phyloP scores from a whole-genome alignment of 495 filamentous ascomycete species.

The Aspergillus conjunctus region DNA sequence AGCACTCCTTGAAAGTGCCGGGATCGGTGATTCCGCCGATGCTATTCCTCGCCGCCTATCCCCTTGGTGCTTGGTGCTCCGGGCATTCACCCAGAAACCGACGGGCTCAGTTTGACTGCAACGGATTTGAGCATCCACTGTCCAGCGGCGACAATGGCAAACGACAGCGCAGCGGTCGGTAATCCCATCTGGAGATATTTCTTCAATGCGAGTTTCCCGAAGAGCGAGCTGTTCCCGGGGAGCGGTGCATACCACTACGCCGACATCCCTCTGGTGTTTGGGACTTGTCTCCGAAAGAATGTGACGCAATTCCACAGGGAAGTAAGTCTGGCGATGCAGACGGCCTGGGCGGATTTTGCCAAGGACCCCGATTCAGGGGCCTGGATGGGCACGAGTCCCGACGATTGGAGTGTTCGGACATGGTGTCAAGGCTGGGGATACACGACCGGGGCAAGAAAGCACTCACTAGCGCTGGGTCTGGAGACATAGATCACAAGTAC shows the following conservation, averaged over 20 bases:
- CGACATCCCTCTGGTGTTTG: constrained; percentile 35
- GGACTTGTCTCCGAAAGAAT: constrained; percentile 23
- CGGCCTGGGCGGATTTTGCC: constrained; percentile 36
- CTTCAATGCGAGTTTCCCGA: constrained; percentile 38
- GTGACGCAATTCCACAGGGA: constrained; percentile 27
- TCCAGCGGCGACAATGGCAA: constrained; percentile 22
- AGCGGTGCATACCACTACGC: constrained; percentile 32
- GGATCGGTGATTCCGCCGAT: not conserved
- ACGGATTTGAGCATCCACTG: constrained; percentile 31
- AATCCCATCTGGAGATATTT: constrained; percentile 32
- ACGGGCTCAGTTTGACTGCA: constrained; percentile 24
- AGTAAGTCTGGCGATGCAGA: constrained; percentile 30
- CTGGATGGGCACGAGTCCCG: constrained; percentile 23
- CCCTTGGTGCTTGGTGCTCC: constrained; percentile 15
- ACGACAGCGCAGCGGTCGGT: constrained; percentile 21
- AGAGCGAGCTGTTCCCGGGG: constrained; percentile 22
- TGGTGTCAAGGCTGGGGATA: not conserved
- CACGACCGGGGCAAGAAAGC: not conserved
- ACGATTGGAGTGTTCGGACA: constrained; percentile 18
- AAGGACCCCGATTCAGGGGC: constrained; percentile 31
- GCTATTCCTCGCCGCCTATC: not conserved
- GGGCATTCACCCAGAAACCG: constrained; percentile 20
- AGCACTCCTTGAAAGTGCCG: not conserved
- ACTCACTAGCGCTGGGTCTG: not conserved
- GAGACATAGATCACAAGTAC: not conserved